Conservation (phyloP, 371 early-diverging fungal genomes). For the Rhizopus microsporus region DNA sequence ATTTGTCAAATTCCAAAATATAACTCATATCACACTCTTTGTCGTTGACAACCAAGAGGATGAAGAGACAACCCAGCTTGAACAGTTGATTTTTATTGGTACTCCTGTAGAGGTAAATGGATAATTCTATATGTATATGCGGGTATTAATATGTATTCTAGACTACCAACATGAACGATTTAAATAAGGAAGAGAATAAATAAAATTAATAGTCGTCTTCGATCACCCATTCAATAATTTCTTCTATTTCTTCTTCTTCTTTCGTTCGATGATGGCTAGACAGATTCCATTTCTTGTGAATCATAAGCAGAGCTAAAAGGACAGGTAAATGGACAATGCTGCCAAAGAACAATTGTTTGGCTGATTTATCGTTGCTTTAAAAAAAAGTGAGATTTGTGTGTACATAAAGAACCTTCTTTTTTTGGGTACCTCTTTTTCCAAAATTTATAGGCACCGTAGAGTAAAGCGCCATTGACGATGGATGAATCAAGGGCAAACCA, state of each 20-base stretch:
- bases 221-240: conserved; percentile 25
- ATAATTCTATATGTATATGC: not conserved
- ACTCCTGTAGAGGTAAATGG: conserved; percentile 32
- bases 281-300: conserved; percentile 67
- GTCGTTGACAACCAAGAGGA: conserved; percentile 81
- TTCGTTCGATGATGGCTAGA: not conserved
- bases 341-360: conserved; percentile 88
- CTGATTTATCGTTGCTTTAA: conserved; percentile 68
- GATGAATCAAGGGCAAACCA: conserved; percentile 81
- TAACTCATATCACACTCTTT: conserved; percentile 74
- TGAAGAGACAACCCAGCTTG: conserved; percentile 79
- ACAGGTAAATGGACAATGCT: conserved; percentile 89
- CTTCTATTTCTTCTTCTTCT: conserved; percentile 22
- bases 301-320: conserved; percentile 80
- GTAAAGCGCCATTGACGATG: conserved; percentile 73
- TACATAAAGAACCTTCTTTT: not conserved
- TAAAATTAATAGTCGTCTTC: conserved; percentile 19
- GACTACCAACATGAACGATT: conserved; percentile 52
- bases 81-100: conserved; percentile 81
- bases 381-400: not conserved
- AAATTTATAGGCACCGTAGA: conserved; percentile 72
- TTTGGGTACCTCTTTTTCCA: conserved; percentile 59
- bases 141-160: conserved; percentile 5
- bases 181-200: conserved; percentile 47
- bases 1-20: conserved; percentile 93